Conservation (phyloP, 176 grass and related monocot genomes). For the Oryza rufipogon region DNA sequence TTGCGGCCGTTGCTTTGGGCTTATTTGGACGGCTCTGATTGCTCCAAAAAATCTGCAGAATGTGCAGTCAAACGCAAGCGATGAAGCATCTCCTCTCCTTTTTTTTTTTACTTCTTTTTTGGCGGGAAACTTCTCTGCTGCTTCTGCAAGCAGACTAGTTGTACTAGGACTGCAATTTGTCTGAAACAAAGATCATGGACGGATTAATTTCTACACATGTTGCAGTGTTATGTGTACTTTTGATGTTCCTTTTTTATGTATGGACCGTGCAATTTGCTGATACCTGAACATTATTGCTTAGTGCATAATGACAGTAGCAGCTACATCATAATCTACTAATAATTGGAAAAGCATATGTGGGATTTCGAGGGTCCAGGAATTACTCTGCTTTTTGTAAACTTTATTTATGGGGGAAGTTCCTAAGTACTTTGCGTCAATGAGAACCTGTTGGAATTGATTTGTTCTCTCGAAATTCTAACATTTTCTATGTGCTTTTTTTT, state of each 20-base stretch:
- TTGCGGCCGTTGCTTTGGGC: background rate
- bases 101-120: background rate
- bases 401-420: background rate
- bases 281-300: background rate
- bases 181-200: background rate
- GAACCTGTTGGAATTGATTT: background rate
- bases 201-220: background rate
- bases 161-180: background rate
- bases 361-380: no score
- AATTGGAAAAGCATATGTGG: background rate
- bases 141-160: background rate
- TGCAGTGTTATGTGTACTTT: background rate
- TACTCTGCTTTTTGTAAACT: background rate
- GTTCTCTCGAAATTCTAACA: background rate
- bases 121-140: background rate
- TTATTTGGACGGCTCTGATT: background rate
- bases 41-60: background rate
- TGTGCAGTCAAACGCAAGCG: background rate
- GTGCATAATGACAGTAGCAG: slow-evolving; percentile 21
- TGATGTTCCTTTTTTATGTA: background rate
- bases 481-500: background rate
- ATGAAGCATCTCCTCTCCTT: no score
- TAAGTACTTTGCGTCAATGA: background rate
- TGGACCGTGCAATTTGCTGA: background rate
- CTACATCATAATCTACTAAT: slow-evolving; percentile 5